Evolutionary conservation across 352 stramenopile genomes (phyloP).

Genomic region (Phytopythium chamaehyphon): DNA sequence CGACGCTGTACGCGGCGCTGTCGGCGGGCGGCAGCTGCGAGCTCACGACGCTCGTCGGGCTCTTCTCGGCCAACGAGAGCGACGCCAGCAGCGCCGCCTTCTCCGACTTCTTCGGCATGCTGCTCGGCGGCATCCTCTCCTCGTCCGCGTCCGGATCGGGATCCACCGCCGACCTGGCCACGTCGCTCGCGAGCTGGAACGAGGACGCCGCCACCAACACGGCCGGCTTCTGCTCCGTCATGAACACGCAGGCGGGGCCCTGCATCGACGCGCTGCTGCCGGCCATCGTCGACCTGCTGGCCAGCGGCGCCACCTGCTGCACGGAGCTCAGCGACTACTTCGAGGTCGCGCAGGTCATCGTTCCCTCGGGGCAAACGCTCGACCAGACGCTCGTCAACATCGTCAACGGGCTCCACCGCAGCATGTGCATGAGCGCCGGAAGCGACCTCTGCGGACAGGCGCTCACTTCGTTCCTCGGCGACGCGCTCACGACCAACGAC

Average conservation of each 20-base stretch:
- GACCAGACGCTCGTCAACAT: conserved; percentile 36
- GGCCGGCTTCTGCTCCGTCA: conserved; percentile 47
- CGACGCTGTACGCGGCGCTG: conserved; percentile 30
- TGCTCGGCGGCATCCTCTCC: conserved; percentile 27
- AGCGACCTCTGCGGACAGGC: conserved; percentile 42
- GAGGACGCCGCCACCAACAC: conserved; percentile 29
- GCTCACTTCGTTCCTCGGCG: conserved; percentile 36
- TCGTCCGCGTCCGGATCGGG: conserved; percentile 9
- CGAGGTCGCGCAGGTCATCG: conserved; percentile 42
- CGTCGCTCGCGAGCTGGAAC: conserved; percentile 32
- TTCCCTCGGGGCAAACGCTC: conserved; percentile 38
- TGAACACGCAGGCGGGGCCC: conserved; percentile 44
- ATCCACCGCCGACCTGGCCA: conserved; percentile 17
- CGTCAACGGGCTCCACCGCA: conserved; percentile 50
- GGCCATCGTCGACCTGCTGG: conserved; percentile 30
- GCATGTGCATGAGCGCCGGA: conserved; percentile 43
- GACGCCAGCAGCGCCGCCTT: conserved; percentile 31
- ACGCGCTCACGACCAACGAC: conserved; percentile 19
- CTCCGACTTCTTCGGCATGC: conserved; percentile 30
- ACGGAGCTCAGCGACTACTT: conserved; percentile 36
- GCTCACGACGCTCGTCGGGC: conserved; percentile 39
- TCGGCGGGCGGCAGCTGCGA: conserved; percentile 31
- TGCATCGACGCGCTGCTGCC: conserved; percentile 44
- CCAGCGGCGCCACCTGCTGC: conserved; percentile 49
- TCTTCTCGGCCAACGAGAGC: conserved; percentile 24